phyloP scores from a whole-genome alignment of 129 eudicot genomes.

The sunflower (Helianthus annuus) region HanXRQr2.0-SUNRISE NC_035444.2:96336841-96337340 shows the following conservation, averaged over 20 bases:
- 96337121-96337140: not conserved
- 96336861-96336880: not conserved
- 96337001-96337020: slow-evolving; percentile 69
- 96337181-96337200: slow-evolving; percentile 45
- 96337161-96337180: slow-evolving; percentile 71
- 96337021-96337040: slow-evolving; percentile 62
- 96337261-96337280: slow-evolving; percentile 56
- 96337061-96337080: not conserved
- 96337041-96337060: slow-evolving; percentile 19
- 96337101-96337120: not conserved
- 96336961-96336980: slow-evolving; percentile 68
- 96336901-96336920: slow-evolving; percentile 61
- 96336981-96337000: slow-evolving; percentile 60
- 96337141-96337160: slow-evolving; percentile 56
- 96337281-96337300: slow-evolving; percentile 54
- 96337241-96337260: slow-evolving; percentile 48
- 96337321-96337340: slow-evolving; percentile 70
- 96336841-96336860: not conserved
- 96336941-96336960: slow-evolving; percentile 73
- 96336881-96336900: not conserved
- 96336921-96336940: slow-evolving; percentile 74
- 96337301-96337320: slow-evolving; percentile 72
- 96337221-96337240: slow-evolving; percentile 52
- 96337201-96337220: slow-evolving; percentile 67
- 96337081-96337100: slow-evolving; percentile 4